Percentiles rank a stretch among this genome's conserved stretches.
phyloP scores from a whole-genome alignment of 1,284 basidiomycete genomes.

The Schizopora paradoxa region DNA sequence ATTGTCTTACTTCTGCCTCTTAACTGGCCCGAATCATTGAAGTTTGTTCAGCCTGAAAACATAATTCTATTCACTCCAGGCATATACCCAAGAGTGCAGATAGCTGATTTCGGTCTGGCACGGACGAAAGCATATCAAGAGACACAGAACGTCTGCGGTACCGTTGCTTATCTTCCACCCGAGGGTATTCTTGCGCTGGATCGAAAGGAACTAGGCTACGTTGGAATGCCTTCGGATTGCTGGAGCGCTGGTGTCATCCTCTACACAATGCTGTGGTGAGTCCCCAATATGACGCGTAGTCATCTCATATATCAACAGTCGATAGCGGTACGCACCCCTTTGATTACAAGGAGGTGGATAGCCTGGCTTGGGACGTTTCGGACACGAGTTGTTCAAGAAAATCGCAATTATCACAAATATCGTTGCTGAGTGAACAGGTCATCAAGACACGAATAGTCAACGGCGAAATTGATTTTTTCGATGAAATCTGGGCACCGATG shows the following conservation, averaged over 20 bases:
- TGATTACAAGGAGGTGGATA: slow-evolving; percentile 43
- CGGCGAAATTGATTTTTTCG: slow-evolving; percentile 51
- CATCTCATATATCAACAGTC: slow-evolving; percentile 1
- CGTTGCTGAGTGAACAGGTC: slow-evolving; percentile 46
- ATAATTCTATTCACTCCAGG: slow-evolving; percentile 71
- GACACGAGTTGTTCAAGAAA: slow-evolving; percentile 19
- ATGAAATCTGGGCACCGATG: slow-evolving; percentile 47
- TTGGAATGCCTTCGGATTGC: slow-evolving; percentile 76
- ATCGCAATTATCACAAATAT: slow-evolving; percentile 42
- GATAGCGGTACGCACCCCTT: slow-evolving; percentile 70
- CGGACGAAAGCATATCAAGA: slow-evolving; percentile 73
- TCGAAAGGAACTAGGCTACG: slow-evolving; percentile 64
- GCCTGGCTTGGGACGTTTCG: slow-evolving; percentile 22
- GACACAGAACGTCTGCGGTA: slow-evolving; percentile 77
- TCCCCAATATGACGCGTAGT: slow-evolving; percentile 15
- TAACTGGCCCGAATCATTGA: slow-evolving; percentile 2
- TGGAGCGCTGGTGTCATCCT: slow-evolving; percentile 79
- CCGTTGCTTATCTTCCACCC: slow-evolving; percentile 79
- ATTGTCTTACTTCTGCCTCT: slow-evolving; percentile 10
- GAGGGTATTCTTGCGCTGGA: slow-evolving; percentile 75
- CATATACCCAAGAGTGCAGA: slow-evolving; percentile 74
- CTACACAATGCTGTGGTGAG: slow-evolving; percentile 77
- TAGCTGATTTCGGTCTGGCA: slow-evolving; percentile 84
- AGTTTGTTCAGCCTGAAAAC: slow-evolving; percentile 66
- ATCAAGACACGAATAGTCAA: slow-evolving; percentile 66